These are phyloP conservation scores for Chlorella sp. DNA, from an alignment of 139 green algal genomes.

Conservation along the genomic window DNA sequence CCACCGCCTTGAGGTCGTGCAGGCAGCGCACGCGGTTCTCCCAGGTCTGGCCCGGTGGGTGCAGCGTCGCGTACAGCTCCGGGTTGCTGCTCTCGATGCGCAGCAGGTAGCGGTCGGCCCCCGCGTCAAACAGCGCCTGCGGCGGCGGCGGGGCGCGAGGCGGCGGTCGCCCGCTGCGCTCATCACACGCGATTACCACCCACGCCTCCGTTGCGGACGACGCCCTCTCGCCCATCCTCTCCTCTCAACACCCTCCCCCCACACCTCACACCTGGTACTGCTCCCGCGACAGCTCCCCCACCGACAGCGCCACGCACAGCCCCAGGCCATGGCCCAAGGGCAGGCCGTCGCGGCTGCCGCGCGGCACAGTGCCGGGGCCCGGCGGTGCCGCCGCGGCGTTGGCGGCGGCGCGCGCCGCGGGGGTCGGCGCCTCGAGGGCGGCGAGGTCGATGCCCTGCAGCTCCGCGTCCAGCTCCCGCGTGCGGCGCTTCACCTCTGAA, in stretches of 20 bases:
- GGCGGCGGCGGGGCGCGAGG: too few relatives aligned
- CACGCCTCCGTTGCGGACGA: too few relatives aligned
- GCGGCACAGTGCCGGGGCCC: not conserved
- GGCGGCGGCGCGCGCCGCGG: not conserved
- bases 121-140: constrained; percentile 25
- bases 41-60: constrained; percentile 56
- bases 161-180: too few relatives aligned
- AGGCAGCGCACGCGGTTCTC: constrained; percentile 52
- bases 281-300: constrained; percentile 54
- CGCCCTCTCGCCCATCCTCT: too few relatives aligned
- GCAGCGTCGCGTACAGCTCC: constrained; percentile 59
- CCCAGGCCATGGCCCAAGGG: constrained; percentile 43
- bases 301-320: constrained; percentile 57
- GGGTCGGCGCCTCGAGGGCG: not conserved
- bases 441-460: constrained; percentile 1
- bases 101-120: constrained; percentile 65
- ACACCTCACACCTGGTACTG: too few relatives aligned
- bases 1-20: constrained; percentile 41
- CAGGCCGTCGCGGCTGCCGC: not conserved
- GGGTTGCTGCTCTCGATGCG: constrained; percentile 70
- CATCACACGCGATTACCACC: too few relatives aligned
- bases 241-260: too few relatives aligned
- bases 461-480: constrained; percentile 45
- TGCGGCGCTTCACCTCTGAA: constrained; percentile 30
- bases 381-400: not conserved